A percentile compares a stretch with the other conserved stretches of the same genome.
Evolutionary conservation across 768 basidiomycete species (phyloP).

Genomic region (Xerocomellus chrysenteron): DNA sequence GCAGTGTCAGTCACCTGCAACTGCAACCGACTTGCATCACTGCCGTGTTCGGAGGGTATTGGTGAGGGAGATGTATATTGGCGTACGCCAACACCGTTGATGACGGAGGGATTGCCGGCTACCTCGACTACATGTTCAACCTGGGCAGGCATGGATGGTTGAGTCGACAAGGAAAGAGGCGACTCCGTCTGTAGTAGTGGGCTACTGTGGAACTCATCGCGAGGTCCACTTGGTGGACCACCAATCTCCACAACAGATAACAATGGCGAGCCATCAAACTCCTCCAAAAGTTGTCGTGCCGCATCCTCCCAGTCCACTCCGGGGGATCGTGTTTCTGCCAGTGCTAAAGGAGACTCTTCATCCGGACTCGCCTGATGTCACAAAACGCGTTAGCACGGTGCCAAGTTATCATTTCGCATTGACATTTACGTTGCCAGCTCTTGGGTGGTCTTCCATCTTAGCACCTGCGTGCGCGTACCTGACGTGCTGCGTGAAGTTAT

Average conservation of each 20-base stretch:
- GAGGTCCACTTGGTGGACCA: background rate
- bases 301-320: background rate
- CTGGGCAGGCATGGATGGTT: background rate
- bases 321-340: background rate
- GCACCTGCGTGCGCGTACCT: conserved; percentile 10
- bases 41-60: conserved; percentile 30
- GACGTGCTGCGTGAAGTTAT: conserved; percentile 20
- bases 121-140: background rate
- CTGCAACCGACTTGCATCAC: conserved; percentile 6
- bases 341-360: background rate
- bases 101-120: background rate
- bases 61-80: conserved; percentile 20
- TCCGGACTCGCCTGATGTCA: conserved; percentile 5
- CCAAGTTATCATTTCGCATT: background rate
- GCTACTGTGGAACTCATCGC: background rate
- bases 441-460: conserved; percentile 1
- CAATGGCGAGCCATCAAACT: background rate
- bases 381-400: conserved; percentile 1
- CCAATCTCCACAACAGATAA: background rate
- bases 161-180: background rate
- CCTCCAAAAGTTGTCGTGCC: background rate
- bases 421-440: background rate
- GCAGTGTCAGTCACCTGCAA: background rate
- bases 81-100: background rate
- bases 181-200: background rate